Base-by-base conservation (phyloP, 2,329 filamentous ascomycete species). In the Ilyonectria mors-panacis region DNA sequence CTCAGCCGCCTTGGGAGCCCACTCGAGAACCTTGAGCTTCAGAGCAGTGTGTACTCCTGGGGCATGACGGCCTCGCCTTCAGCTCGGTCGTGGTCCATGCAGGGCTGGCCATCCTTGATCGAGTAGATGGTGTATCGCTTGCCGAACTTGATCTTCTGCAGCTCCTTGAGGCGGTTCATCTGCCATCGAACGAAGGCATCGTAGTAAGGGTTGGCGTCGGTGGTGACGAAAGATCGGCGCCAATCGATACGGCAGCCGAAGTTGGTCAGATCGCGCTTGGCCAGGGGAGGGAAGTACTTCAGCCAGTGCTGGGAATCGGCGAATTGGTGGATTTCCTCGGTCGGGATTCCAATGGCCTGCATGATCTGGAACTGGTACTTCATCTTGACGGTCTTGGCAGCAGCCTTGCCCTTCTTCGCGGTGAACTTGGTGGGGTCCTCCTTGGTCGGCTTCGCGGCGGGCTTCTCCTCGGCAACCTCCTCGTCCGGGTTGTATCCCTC, bases 351-450 rank as follows among this genome's bases (percentile, higher is more conserved):
- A 70, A 97, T 89, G 6, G 95, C 92, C 77, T 95, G 85, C 94
- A 97, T 97, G 75, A 97, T 97, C 84, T 97, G 94, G 83, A 96
- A 96, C 77, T 96, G 93, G 82, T 98, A 98, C 84, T 98, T 98
- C 82, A 94, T 90, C 84, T 97, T 96, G 76, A 95, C 91, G 0
- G 93, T 91, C 86, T 98, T 98, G 35, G 94, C 92, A 10, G 91
- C 91, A 47, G 93, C 94, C 85, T 99, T 98, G 82, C 93, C 92
- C 87, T 97, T 97, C 82, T 94, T 97, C 59, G 93, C 93, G 48
- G 89, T 91, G 83, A 98, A 98, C 82, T 98, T 98, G 74, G 93
- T 94, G 60, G 94, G 84, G 78, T 99, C 95, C 75, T 93, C 92
- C 82, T 94, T 94, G 69, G 87, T 88, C 70, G 91, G 87, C 60